phyloP scores from a whole-genome alignment of 129 eudicot genomes.

The Flaveria brownii region DNA sequence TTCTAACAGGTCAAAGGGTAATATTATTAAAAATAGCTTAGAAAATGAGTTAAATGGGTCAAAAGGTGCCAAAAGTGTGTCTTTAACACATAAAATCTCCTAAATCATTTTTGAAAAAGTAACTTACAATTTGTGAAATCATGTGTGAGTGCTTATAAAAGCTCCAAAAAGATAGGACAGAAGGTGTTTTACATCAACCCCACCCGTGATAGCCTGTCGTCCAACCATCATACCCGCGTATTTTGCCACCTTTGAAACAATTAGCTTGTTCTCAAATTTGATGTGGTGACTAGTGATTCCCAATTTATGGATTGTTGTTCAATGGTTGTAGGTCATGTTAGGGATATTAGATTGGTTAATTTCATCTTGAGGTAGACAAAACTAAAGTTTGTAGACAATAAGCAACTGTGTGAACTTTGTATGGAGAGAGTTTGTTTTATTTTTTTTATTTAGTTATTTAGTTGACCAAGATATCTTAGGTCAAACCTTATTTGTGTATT shows the following conservation, averaged over 20 bases:
- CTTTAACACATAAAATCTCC: background rate
- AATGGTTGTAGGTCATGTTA: background rate
- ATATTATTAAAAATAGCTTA: background rate
- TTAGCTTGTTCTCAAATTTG: background rate
- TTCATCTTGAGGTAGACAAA: background rate
- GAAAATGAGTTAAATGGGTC: background rate
- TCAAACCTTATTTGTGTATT: background rate
- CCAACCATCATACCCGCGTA: background rate
- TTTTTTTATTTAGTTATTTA: background rate
- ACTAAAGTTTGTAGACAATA: background rate
- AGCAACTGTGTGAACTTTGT: background rate
- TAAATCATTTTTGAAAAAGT: background rate
- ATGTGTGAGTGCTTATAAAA: background rate
- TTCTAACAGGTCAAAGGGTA: background rate
- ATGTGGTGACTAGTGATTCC: background rate
- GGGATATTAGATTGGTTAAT: background rate
- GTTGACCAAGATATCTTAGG: background rate
- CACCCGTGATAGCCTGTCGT: too few relatives aligned
- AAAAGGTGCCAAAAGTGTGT: background rate
- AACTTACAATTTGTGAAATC: background rate
- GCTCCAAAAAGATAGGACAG: background rate
- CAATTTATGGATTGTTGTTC: background rate
- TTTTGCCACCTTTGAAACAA: background rate
- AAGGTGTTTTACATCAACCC: too few relatives aligned
- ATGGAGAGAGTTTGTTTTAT: background rate